Evolutionary conservation across 257 asterid species (phyloP).

Genomic region (Ballota nigra): DNA sequence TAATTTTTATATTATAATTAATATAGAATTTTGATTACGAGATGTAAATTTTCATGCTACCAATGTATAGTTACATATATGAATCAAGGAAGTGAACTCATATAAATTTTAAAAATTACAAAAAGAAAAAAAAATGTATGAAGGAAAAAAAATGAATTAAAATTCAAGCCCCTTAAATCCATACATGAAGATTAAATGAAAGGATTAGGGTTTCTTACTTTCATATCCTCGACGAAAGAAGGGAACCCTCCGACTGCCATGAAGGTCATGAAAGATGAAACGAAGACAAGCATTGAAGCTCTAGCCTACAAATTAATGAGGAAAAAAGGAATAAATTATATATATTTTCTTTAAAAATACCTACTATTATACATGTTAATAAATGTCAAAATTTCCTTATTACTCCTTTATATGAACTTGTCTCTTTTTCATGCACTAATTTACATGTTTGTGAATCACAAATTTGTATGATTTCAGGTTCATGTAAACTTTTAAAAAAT

Average conservation of each 20-base stretch:
- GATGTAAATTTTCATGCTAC: no score
- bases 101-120: no score
- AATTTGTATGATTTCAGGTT: no score
- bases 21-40: no score
- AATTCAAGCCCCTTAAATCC: no score
- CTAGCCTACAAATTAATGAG: conserved; percentile 35
- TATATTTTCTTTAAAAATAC: no score
- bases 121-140: no score
- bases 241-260: conserved; percentile 61
- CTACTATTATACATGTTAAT: not conserved
- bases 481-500: no score
- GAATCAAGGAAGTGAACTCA: no score
- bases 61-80: no score
- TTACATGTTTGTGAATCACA: not conserved
- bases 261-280: conserved; percentile 48
- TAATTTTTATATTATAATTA: no score
- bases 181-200: not conserved
- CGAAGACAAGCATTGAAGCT: conserved; percentile 46
- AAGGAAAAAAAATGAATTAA: not conserved
- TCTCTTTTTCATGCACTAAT: not conserved
- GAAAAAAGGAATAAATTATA: no score
- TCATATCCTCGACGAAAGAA: conserved; percentile 62
- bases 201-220: conserved; percentile 23
- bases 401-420: not conserved
- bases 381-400: not conserved